phyloP scores from a whole-genome alignment of 2,329 filamentous ascomycete genomes.

The Colletotrichum sp. region DNA sequence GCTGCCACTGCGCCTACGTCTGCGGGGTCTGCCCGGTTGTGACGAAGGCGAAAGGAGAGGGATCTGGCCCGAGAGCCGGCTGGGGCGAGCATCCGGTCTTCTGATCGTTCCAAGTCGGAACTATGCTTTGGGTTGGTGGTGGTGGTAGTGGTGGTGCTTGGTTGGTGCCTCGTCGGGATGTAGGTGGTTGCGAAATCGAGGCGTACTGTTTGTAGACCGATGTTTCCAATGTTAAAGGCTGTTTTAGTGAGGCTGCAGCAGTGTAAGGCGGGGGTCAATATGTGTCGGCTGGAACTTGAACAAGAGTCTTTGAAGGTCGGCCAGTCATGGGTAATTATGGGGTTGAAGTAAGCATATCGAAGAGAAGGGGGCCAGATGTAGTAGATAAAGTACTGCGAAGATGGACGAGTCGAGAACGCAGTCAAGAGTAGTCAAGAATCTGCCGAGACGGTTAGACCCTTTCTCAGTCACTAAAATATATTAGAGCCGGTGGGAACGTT shows the following conservation, averaged over 20 bases:
- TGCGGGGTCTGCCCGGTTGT: conserved; percentile 2
- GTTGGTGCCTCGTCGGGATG: neutral
- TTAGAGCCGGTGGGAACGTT: neutral
- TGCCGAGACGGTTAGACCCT: neutral
- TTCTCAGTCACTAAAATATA: neutral
- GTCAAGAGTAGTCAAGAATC: neutral
- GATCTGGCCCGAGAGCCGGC: conserved; percentile 14
- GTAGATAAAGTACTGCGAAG: neutral
- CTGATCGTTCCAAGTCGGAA: neutral
- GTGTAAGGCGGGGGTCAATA: neutral
- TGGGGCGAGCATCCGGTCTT: conserved; percentile 8
- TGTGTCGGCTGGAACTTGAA: neutral
- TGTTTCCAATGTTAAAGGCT: neutral
- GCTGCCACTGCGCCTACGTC: neutral
- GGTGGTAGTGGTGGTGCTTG: neutral
- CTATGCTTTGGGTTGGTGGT: neutral
- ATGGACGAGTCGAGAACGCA: neutral
- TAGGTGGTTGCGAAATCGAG: neutral
- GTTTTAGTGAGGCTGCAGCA: neutral
- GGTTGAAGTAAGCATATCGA: neutral
- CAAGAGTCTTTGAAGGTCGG: neutral
- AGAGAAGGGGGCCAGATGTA: neutral
- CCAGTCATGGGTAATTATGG: neutral
- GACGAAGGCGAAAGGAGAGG: conserved; percentile 5
- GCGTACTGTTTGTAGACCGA: neutral